phyloP scores from a whole-genome alignment of 2,329 filamentous ascomycete genomes.

The Diaporthe sp. region DNA sequence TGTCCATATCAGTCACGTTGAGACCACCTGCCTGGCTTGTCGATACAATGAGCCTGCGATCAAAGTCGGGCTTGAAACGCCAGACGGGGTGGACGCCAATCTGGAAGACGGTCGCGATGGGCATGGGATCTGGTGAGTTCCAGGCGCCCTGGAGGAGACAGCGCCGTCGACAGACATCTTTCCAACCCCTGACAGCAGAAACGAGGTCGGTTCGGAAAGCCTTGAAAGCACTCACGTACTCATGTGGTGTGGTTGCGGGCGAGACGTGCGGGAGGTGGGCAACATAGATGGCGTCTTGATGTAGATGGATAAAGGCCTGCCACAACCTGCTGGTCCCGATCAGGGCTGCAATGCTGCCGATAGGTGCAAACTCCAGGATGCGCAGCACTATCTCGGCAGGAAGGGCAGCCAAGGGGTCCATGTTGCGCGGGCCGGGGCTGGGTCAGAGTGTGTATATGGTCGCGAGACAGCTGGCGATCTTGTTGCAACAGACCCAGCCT shows the following conservation, averaged over 20 bases:
- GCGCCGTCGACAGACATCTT: conserved; percentile 54
- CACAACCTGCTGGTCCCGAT: conserved; percentile 35
- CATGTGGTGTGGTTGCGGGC: conserved; percentile 11
- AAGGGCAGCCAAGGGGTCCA: conserved; percentile 36
- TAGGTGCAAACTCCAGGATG: conserved; percentile 37
- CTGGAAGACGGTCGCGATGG: conserved; percentile 51
- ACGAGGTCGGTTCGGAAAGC: conserved; percentile 44
- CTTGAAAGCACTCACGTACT: conserved; percentile 23
- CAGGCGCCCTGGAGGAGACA: conserved; percentile 52
- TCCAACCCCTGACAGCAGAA: conserved; percentile 51
- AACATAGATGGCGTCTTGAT: conserved; percentile 38
- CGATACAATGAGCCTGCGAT: conserved; percentile 55
- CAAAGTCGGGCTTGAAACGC: conserved; percentile 57
- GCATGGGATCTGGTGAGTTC: conserved; percentile 45
- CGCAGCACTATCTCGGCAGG: conserved; percentile 39
- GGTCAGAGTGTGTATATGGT: not conserved
- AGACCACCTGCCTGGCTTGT: conserved; percentile 56
- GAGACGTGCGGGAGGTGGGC: conserved; percentile 1
- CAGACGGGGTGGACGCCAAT: conserved; percentile 53
- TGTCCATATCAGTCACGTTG: conserved; percentile 57
- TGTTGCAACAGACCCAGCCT: not conserved
- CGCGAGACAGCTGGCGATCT: not conserved
- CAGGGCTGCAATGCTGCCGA: conserved; percentile 33
- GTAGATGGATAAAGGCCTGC: conserved; percentile 39
- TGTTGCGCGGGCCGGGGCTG: not conserved